A percentile compares a stretch with the other conserved stretches of the same genome.
These are phyloP conservation scores for Coprinellus aureogranulatus DNA, from an alignment of 768 basidiomycete genomes.

Conservation along the genomic window DNA sequence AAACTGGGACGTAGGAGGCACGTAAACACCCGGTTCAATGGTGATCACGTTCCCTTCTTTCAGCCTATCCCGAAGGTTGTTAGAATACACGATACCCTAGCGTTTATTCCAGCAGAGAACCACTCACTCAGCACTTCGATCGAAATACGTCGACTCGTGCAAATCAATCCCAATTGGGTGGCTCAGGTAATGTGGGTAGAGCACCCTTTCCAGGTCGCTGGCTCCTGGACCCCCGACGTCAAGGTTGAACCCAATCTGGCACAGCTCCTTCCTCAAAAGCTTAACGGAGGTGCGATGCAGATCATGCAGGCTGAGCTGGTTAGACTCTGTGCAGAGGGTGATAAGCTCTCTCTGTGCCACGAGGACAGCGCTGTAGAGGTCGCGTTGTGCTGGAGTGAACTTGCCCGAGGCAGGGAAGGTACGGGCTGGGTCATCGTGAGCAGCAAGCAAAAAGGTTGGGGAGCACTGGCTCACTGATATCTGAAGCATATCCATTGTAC, in stretches of 20 bases:
- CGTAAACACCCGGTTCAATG: conserved; percentile 89
- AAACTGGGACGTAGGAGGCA: conserved; percentile 75
- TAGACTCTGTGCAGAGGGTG: conserved; percentile 54
- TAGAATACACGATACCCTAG: too few species aligned
- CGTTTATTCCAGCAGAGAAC: not conserved
- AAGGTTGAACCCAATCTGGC: conserved; percentile 72
- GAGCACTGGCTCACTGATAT: conserved; percentile 67
- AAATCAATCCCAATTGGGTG: conserved; percentile 95
- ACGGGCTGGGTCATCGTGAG: conserved; percentile 50
- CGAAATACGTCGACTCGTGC: conserved; percentile 75
- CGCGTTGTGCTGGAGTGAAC: conserved; percentile 77
- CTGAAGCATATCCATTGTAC: conserved; percentile 90
- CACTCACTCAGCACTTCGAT: conserved; percentile 53
- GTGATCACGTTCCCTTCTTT: conserved; percentile 89
- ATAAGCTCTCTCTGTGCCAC: conserved; percentile 69
- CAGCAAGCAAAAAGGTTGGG: not conserved
- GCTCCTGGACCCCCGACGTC: conserved; percentile 23
- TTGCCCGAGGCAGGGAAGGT: conserved; percentile 84
- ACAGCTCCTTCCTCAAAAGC: conserved; percentile 67
- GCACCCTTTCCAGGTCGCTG: conserved; percentile 61
- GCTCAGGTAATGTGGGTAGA: conserved; percentile 92
- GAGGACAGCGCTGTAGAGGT: conserved; percentile 80
- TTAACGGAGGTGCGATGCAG: conserved; percentile 75
- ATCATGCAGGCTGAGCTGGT: conserved; percentile 62
- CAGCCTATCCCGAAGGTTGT: conserved; percentile 50